These are phyloP conservation scores for Neonectria neomacrospora DNA, from an alignment of 2,329 filamentous ascomycete species.

Conservation along the genomic window DNA sequence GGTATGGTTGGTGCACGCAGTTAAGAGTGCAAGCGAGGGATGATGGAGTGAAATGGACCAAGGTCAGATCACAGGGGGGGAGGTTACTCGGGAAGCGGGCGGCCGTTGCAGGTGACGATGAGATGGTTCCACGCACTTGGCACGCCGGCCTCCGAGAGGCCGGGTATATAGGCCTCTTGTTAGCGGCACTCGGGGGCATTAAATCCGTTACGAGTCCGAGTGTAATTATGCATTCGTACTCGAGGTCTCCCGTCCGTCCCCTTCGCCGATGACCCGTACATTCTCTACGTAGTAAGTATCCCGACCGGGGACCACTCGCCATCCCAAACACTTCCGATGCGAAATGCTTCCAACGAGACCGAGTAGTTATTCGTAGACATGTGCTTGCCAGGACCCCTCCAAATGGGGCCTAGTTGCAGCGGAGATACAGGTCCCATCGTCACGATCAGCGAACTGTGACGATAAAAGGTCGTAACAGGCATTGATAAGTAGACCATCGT, in stretches of 20 bases:
- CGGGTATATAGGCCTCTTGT: neutral
- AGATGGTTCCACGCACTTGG: constrained; percentile 22
- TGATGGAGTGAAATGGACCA: constrained; percentile 11
- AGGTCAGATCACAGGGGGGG: constrained; percentile 9
- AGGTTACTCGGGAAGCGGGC: constrained; percentile 10
- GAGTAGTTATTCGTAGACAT: neutral
- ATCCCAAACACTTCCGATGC: neutral
- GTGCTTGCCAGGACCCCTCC: neutral
- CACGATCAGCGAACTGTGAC: neutral
- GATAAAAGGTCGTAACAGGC: neutral
- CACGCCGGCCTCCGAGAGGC: neutral
- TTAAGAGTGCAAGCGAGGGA: neutral
- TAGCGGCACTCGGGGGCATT: neutral
- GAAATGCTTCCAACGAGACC: neutral
- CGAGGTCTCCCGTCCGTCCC: neutral
- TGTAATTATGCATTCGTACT: neutral
- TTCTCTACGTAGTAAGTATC: neutral
- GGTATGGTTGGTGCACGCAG: constrained; percentile 12
- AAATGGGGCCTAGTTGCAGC: neutral
- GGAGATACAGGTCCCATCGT: neutral
- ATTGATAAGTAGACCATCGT: neutral
- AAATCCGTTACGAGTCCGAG: neutral
- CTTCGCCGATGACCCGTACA: constrained; percentile 2
- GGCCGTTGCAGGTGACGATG: constrained; percentile 28
- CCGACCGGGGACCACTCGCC: neutral